phyloP scores from a whole-genome alignment of 2,329 filamentous ascomycete genomes.

The Aureobasidium sp. region DNA sequence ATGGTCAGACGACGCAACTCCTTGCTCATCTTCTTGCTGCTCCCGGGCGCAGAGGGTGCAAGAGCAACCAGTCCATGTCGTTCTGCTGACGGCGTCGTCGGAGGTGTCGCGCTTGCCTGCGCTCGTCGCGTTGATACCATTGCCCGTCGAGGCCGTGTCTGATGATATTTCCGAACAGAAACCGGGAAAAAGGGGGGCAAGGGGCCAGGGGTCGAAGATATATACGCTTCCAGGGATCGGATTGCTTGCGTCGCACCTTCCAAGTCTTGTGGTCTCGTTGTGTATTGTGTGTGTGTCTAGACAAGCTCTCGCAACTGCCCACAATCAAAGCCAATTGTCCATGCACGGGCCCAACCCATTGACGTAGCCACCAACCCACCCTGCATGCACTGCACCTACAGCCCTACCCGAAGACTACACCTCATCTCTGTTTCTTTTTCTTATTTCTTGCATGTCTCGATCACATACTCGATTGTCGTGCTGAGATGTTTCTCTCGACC shows the following conservation, averaged over 20 bases:
- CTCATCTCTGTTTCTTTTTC: not conserved
- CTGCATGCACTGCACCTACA: not conserved
- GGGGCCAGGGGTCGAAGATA: not conserved
- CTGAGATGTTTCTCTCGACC: not conserved
- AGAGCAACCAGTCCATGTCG: not conserved
- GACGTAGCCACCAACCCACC: not conserved
- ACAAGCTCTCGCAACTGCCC: slow-evolving; percentile 7
- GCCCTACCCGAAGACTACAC: not conserved
- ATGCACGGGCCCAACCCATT: not conserved
- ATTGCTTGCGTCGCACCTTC: not conserved
- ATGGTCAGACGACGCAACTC: slow-evolving; percentile 2
- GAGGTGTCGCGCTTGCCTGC: slow-evolving; percentile 10
- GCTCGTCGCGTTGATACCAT: slow-evolving; percentile 10
- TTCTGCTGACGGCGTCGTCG: slow-evolving; percentile 6
- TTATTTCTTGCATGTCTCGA: not conserved
- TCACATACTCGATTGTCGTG: no score
- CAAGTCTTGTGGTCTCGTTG: not conserved
- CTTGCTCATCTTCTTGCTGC: slow-evolving; percentile 2
- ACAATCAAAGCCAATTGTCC: slow-evolving; percentile 5
- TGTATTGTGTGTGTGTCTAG: not conserved
- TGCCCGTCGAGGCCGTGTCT: no score
- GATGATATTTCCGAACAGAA: no score
- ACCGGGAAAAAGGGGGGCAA: no score
- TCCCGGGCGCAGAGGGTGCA: not conserved
- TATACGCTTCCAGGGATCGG: not conserved